Conservation (phyloP, 2,329 filamentous ascomycete species). For the Elsinoe batatas region DNA sequence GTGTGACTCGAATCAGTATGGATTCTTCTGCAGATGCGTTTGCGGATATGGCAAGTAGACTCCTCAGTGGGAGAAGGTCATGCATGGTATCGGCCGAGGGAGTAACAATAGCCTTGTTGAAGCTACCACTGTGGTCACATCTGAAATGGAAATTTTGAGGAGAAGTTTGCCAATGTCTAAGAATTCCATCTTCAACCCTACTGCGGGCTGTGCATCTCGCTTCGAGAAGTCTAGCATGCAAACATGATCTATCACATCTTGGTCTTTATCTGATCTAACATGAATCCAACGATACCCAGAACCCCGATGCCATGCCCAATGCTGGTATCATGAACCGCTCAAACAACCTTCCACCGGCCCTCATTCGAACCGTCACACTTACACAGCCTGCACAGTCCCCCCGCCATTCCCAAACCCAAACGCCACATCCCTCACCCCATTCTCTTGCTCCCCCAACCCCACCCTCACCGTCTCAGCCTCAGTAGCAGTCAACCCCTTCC, state of each 20-base stretch:
- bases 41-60: constrained; percentile 4
- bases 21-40: background rate
- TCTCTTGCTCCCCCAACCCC: background rate
- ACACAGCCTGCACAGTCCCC: background rate
- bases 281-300: background rate
- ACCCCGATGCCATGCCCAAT: background rate
- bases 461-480: constrained; percentile 15
- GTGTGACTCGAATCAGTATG: background rate
- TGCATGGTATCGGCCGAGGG: too few species aligned
- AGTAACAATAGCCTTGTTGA: too few species aligned
- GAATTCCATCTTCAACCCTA: too few species aligned
- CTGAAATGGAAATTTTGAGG: too few species aligned
- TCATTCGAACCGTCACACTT: background rate
- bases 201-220: too few species aligned
- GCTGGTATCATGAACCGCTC: background rate
- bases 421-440: background rate
- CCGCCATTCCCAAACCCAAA: background rate
- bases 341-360: background rate
- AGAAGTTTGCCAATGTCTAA: too few species aligned
- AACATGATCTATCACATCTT: background rate
- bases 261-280: background rate
- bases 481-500: constrained; percentile 66
- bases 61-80: background rate
- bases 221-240: too few species aligned
- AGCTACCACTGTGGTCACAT: too few species aligned